Percentiles rank a stretch among this genome's conserved stretches.
Conservation (phyloP, 1,284 basidiomycete species). For the Mycosarcoma mackinlayi region DNA sequence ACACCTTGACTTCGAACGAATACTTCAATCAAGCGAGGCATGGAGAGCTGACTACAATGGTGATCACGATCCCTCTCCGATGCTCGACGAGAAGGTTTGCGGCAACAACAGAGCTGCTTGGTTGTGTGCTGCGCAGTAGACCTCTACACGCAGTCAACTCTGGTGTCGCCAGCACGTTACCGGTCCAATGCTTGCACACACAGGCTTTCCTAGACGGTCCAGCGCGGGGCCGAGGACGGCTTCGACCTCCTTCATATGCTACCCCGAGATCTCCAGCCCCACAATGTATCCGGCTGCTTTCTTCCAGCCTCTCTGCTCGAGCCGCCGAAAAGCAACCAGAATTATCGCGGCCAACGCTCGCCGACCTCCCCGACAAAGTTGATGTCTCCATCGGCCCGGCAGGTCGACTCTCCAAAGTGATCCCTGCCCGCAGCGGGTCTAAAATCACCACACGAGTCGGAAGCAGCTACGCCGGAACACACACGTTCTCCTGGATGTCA, state of each 20-base stretch:
- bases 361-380: constrained; percentile 56
- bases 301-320: not conserved
- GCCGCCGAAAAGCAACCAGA: constrained; percentile 25
- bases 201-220: no score
- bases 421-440: constrained; percentile 37
- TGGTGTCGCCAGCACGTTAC: not conserved
- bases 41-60: no score
- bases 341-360: constrained; percentile 20
- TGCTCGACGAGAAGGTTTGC: not conserved
- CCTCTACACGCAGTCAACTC: not conserved
- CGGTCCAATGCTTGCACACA: not conserved
- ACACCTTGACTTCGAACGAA: not conserved
- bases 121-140: not conserved
- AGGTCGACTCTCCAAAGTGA: constrained; percentile 57
- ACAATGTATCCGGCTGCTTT: no score
- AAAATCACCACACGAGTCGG: constrained; percentile 61
- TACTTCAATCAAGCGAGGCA: no score
- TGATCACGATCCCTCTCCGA: not conserved
- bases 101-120: not conserved
- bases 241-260: no score
- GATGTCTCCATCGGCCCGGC: constrained; percentile 51
- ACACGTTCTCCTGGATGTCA: constrained; percentile 65
- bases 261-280: no score
- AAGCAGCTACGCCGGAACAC: constrained; percentile 63
- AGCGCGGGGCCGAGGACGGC: no score